These are phyloP conservation scores for Penicillium sp. DNA, from an alignment of 2,329 filamentous ascomycete species.

Conservation along the genomic window DNA sequence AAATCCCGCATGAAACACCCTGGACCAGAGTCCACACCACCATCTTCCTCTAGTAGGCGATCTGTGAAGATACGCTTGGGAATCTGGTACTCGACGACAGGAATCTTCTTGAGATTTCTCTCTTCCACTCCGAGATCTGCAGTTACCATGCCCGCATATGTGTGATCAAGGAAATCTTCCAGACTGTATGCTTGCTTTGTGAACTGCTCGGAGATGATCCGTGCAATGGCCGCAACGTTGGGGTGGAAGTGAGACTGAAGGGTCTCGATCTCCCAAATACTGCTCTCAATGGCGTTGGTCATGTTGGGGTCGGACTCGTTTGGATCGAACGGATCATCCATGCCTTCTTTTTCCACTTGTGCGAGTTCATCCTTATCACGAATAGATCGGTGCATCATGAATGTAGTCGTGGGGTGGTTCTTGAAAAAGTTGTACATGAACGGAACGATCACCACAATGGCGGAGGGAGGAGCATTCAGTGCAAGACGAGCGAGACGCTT, in stretches of 20 bases:
- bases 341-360: slow-evolving; percentile 59
- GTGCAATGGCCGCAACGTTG: slow-evolving; percentile 89
- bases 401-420: slow-evolving; percentile 84
- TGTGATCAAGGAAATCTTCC: slow-evolving; percentile 97
- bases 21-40: slow-evolving; percentile 38
- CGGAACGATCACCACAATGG: slow-evolving; percentile 82
- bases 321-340: slow-evolving; percentile 74
- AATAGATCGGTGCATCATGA: slow-evolving; percentile 84
- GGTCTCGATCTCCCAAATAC: slow-evolving; percentile 90
- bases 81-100: slow-evolving; percentile 91
- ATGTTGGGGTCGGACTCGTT: slow-evolving; percentile 77
- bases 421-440: slow-evolving; percentile 96
- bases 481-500: slow-evolving; percentile 84
- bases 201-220: slow-evolving; percentile 94
- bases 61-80: slow-evolving; percentile 73
- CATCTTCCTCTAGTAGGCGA: slow-evolving; percentile 41
- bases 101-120: slow-evolving; percentile 79
- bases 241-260: slow-evolving; percentile 93
- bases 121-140: slow-evolving; percentile 64
- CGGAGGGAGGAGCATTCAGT: slow-evolving; percentile 83
- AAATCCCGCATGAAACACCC: slow-evolving; percentile 37
- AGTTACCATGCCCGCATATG: slow-evolving; percentile 73
- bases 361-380: slow-evolving; percentile 58
- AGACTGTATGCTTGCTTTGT: slow-evolving; percentile 92
- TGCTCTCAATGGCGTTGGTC: slow-evolving; percentile 85